A percentile compares a stretch with the other conserved stretches of the same genome.
Evolutionary conservation across 148 eudicot genomes (phyloP).

Genomic region (Nyssa sinensis): DNA sequence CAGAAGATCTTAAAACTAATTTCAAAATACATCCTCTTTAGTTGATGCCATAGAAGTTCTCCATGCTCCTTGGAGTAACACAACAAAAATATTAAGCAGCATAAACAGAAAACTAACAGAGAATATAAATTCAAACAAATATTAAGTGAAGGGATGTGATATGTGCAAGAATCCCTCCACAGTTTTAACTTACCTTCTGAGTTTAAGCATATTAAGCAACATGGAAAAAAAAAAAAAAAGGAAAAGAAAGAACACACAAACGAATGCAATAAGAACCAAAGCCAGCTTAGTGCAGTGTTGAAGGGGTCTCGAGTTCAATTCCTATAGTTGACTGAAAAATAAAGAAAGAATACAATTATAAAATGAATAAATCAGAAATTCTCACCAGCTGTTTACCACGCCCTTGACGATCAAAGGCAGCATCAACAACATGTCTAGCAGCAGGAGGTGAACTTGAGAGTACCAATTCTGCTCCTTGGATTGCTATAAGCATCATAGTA

Average conservation of each 20-base stretch:
- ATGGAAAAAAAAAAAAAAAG: not conserved
- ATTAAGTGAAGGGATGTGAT: not conserved
- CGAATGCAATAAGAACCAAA: not conserved
- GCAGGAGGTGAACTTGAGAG: constrained; percentile 51
- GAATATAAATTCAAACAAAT: too few relatives aligned
- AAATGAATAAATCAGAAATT: not conserved
- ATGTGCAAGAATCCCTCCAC: not conserved
- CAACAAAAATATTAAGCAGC: too few relatives aligned
- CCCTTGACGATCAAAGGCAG: constrained; percentile 74
- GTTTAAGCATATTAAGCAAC: not conserved
- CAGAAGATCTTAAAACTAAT: too few relatives aligned
- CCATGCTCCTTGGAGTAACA: too few relatives aligned
- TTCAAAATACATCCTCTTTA: too few relatives aligned
- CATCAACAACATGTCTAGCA: constrained; percentile 54
- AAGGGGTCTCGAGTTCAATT: constrained; percentile 2
- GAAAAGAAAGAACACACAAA: too few relatives aligned
- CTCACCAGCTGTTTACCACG: constrained; percentile 89
- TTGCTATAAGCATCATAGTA: constrained; percentile 48
- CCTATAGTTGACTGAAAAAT: not conserved
- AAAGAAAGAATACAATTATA: not conserved
- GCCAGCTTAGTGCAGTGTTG: not conserved
- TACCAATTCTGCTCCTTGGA: constrained; percentile 71
- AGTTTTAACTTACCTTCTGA: not conserved
- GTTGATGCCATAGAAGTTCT: too few relatives aligned
- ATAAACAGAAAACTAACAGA: too few relatives aligned